These are phyloP conservation scores for Penicillium brevicompactum DNA, from an alignment of 2,329 filamentous ascomycete species.

Conservation along the genomic window DNA sequence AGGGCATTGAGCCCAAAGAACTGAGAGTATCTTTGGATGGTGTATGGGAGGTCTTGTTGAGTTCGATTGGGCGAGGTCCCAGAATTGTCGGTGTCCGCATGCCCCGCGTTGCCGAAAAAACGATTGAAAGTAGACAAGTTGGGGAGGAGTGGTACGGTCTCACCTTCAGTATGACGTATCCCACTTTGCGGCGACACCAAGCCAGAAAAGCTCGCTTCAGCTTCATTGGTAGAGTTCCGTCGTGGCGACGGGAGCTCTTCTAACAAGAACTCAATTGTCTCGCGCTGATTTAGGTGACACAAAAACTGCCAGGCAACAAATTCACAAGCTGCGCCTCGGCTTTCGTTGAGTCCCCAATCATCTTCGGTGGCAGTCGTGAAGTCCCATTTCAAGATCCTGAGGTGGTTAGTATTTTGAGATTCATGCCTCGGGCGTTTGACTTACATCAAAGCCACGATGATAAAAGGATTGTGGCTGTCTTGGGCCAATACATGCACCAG, in stretches of 20 bases:
- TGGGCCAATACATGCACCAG: constrained; percentile 43
- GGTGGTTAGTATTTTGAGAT: background rate
- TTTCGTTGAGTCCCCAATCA: constrained; percentile 59
- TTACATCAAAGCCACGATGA: constrained; percentile 56
- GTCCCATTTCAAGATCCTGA: constrained; percentile 59
- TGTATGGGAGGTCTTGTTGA: constrained; percentile 51
- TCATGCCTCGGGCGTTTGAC: constrained; percentile 16
- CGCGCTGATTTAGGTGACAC: constrained; percentile 56
- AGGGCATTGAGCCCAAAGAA: constrained; percentile 83
- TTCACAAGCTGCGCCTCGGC: constrained; percentile 61
- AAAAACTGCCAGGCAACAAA: constrained; percentile 65
- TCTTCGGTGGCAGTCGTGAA: constrained; percentile 55
- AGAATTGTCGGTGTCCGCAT: constrained; percentile 31
- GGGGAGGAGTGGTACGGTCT: constrained; percentile 35
- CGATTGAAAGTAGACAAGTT: constrained; percentile 24
- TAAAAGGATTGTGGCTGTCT: constrained; percentile 46
- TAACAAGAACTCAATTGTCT: constrained; percentile 60
- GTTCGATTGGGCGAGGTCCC: constrained; percentile 51
- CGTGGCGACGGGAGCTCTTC: constrained; percentile 49
- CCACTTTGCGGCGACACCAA: constrained; percentile 12
- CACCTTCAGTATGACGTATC: constrained; percentile 17
- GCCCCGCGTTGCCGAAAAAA: constrained; percentile 42
- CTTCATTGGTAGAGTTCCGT: constrained; percentile 22
- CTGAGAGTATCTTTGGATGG: constrained; percentile 64
- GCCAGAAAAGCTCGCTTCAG: constrained; percentile 23